Percentiles rank a stretch among this genome's conserved stretches.
phyloP scores from a whole-genome alignment of 495 filamentous ascomycete species.

The Xylaria bambusicola region DNA sequence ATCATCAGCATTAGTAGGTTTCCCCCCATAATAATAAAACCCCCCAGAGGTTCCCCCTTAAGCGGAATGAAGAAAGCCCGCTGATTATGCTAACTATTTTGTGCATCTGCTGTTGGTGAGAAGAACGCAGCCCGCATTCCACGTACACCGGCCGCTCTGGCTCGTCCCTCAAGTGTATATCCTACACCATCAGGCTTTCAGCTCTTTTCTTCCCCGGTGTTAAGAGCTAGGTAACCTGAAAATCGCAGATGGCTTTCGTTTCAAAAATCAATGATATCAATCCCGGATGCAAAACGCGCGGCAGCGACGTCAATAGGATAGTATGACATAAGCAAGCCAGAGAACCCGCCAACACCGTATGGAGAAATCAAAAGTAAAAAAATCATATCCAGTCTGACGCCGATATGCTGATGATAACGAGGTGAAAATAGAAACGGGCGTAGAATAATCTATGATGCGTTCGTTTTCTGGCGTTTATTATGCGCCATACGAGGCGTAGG shows the following conservation, averaged over 20 bases:
- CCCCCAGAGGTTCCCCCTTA: background rate
- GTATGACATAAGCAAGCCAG: background rate
- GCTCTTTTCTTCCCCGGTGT: no score
- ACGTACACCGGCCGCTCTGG: background rate
- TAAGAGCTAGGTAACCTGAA: no score
- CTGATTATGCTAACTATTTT: conserved; percentile 6
- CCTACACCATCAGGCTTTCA: background rate
- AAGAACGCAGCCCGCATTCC: background rate
- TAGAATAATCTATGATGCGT: conserved; percentile 25
- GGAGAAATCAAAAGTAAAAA: conserved; percentile 1
- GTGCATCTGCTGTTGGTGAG: background rate
- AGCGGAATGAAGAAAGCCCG: background rate
- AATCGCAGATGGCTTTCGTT: conserved; percentile 6
- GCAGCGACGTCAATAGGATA: background rate
- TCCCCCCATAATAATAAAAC: no score
- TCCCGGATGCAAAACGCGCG: background rate
- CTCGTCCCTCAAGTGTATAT: conserved; percentile 3
- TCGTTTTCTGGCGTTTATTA: conserved; percentile 46
- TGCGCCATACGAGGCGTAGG: conserved; percentile 46
- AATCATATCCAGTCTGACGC: conserved; percentile 22
- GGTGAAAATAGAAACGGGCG: conserved; percentile 1
- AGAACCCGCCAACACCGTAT: conserved; percentile 14
- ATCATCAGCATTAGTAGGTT: conserved; percentile 14
- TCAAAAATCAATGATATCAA: background rate
- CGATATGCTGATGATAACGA: conserved; percentile 18